Evolutionary conservation across 2,329 filamentous ascomycete species (phyloP), one percentile per base, ranked within the genome.

Genomic region (Fusarium piperis): DNA sequence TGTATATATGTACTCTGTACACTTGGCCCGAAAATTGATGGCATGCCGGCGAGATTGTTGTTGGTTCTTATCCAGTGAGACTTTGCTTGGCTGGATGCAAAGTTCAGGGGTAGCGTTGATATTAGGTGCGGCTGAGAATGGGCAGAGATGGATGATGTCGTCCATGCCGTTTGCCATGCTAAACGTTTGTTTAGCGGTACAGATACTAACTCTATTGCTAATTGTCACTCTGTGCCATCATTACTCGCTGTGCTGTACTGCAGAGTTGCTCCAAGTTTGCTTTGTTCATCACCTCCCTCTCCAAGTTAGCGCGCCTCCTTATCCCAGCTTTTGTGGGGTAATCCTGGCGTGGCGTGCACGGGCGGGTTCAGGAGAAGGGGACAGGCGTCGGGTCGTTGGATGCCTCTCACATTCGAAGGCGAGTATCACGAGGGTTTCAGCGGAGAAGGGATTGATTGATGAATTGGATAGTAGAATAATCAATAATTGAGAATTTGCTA

Each of bases 1-100:
- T 76, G 74, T 77, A 76, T 76, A 76, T 76, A 76, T 76, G 74
- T 76, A 76, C 63, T 76, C 74, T 76, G 74, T 76, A 76, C 63
- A 70, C 73, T 76, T 74, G 67, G 51, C 65, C 67, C 60, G 44
- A 68, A 71, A 66, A 70, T 74, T 64, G 70, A 74, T 64, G 36
- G 55, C 36, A 52, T 48, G 56, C 35, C 28, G 53, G 56, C 52
- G 59, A 65, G 57, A 48, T 53, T 53, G 59, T 9, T 23, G 23
- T 10, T 51, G n/a, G 61, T 35, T 46, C 44, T 58, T 33, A 58
- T n/a, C 16, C 6, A 13, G 18, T 38, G 59, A 57, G 58, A 56
- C 44, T 26, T 38, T 41, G 15, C 46, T 41, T 28, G 41, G 60
- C 38, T 18, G 33, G 23, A 23, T 48, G 44, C 26, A 61, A 56